Evolutionary conservation across 192 early-diverging fungal genomes (phyloP), one percentile per base, ranked within the genome.

Genomic region (Borealophlyctis nickersoniae): DNA sequence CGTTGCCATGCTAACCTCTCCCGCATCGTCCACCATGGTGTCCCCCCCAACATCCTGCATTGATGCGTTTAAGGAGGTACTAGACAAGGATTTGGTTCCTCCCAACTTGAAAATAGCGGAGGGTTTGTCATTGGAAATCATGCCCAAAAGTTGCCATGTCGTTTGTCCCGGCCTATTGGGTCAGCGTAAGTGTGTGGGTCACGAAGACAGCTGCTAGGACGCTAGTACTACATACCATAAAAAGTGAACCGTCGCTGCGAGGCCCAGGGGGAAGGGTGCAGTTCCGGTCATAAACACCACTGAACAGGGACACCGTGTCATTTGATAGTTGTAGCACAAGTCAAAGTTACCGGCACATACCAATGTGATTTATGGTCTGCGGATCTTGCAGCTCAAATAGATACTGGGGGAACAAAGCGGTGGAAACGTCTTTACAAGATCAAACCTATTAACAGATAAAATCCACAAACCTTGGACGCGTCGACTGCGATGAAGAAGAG

Each of bases 171-270:
- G 75, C 70, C 69, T 71, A 54, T 23, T 27, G 34, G 24, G n/a
- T 19, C 32, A 32, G 27, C 35, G 54, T 66, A 19, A 35, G 58
- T 29, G 32, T 48, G 3, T 51, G 30, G 33, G 2, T 7, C 19
- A 35, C 39, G 28, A 5, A 69, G 45, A 65, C 16, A 64, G 19
- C 58, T 14, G 27, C 2, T 13, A 28, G 3, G 26, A n/a, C n/a
- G 58, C 31, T 53, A 24, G 48, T 0, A 62, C n/a, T n/a, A 26
- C 49, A 55, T 85, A 91, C 91, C 92, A 93, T n/a, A 91, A 65
- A 27, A 96, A 80, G 70, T 98, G 95, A 16, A 96, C 95, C 0
- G 95, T 96, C 13, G 95, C 95, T 2, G 88, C 95, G 73, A 75
- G 92, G 1, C 93, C 93, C 11, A 88, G 80, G 57, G 94, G 91